Evolutionary conservation across 2,329 filamentous ascomycete species (phyloP), one percentile per base, ranked within the genome.

Genomic region (Corinectria fuckeliana): DNA sequence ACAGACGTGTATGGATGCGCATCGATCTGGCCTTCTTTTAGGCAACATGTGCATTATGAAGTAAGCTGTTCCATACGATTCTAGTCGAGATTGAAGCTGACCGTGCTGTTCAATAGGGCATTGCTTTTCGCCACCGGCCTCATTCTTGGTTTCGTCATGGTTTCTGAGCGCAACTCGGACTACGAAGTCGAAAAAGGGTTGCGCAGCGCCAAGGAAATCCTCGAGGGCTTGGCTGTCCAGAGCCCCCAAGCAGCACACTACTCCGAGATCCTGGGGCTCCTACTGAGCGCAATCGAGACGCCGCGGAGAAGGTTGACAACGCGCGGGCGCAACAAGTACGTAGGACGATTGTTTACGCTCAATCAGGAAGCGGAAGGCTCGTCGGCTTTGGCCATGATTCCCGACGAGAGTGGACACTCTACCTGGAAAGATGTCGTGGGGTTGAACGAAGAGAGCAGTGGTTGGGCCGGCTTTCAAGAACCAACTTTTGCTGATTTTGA

Each of bases 11-110:
- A 66, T 77, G 18, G 79, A 85, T 53, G 78, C 82, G 1, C 72
- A 80, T 10, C 76, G 76, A 8, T 76, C 79, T 2, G 73, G 75
- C 0, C 50, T 82, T 1, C 68, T 86, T 0, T 73, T 83, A 11
- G 78, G 77, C 8, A 86, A 86, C 54, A 85, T 87, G 84, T 84
- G 82, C 36, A 80, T 87, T 5, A 72, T 87, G 54, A 87, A 87
- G 84, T 85, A 71, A 71, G 81, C 64, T 6, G 26, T 3, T 25
- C 13, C 11, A 2, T 26, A 13, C 8, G 9, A 30, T 3, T 2
- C 0, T 3, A 4, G 9, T 7, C 1, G 6, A 5, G 1, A 4
- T 23, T 4, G 6, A 28, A 11, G 18, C 26, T 11, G 25, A 56
- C 59, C 57, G 23, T 59, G 16, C 0, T 1, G 5, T 9, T 14